These are phyloP conservation scores for Trichoderma sp. DNA, from an alignment of 2,329 filamentous ascomycete species.

Conservation along the genomic window DNA sequence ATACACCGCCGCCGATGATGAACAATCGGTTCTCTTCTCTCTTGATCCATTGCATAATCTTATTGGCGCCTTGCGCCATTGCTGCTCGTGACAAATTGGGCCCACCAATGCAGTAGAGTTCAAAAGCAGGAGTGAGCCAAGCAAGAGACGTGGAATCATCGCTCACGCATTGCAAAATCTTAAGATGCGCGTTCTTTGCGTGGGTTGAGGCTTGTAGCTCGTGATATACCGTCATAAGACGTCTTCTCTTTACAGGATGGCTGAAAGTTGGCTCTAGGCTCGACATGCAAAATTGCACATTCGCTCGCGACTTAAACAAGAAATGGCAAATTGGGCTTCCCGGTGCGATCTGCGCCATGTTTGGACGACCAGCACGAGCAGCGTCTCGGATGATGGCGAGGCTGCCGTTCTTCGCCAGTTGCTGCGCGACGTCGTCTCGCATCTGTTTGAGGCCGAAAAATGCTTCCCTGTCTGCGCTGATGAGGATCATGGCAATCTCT, in stretches of 20 bases:
- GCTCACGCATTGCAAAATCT: slow-evolving; percentile 78
- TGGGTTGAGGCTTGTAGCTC: slow-evolving; percentile 84
- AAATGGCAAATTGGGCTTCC: slow-evolving; percentile 86
- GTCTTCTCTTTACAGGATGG: slow-evolving; percentile 60
- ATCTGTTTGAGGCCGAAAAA: slow-evolving; percentile 86
- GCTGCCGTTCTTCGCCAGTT: slow-evolving; percentile 74
- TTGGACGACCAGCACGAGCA: slow-evolving; percentile 69
- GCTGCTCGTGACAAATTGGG: slow-evolving; percentile 65
- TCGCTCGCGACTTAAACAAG: slow-evolving; percentile 89
- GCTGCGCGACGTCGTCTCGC: slow-evolving; percentile 63
- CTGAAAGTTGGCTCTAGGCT: slow-evolving; percentile 71
- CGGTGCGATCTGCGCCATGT: slow-evolving; percentile 73
- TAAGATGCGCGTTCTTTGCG: slow-evolving; percentile 78
- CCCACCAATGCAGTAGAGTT: slow-evolving; percentile 92
- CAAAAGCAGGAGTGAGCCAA: slow-evolving; percentile 89
- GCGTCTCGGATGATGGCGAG: slow-evolving; percentile 74
- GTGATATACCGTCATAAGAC: slow-evolving; percentile 82
- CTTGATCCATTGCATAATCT: slow-evolving; percentile 87
- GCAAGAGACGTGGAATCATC: slow-evolving; percentile 78
- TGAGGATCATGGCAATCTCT: slow-evolving; percentile 87
- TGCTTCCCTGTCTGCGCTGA: slow-evolving; percentile 88
- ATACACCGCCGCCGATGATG: slow-evolving; percentile 95
- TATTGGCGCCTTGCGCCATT: slow-evolving; percentile 83
- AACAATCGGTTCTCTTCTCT: slow-evolving; percentile 92
- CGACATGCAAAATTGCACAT: slow-evolving; percentile 95